Conservation (phyloP, 495 filamentous ascomycete genomes). For the Penicillium bialowiezense region DNA sequence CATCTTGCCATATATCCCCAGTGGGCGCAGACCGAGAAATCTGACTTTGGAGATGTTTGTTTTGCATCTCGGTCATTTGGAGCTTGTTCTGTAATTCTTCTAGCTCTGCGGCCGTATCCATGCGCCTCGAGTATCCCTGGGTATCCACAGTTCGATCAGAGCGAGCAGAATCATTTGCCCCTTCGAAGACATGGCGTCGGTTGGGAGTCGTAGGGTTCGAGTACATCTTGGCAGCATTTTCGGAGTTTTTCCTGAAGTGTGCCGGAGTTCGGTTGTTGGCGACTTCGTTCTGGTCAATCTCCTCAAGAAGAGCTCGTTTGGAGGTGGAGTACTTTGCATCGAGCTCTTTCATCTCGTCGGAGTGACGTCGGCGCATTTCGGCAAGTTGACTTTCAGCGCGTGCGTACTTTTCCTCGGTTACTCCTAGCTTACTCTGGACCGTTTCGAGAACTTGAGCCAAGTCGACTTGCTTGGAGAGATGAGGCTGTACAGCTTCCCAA, state of each 20-base stretch:
- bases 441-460: slow-evolving; percentile 87
- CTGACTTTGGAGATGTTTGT: slow-evolving; percentile 88
- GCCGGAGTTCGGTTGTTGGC: slow-evolving; percentile 74
- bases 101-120: slow-evolving; percentile 88
- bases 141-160: slow-evolving; percentile 91
- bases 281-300: slow-evolving; percentile 82
- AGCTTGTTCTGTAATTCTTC: slow-evolving; percentile 94
- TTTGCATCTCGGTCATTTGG: slow-evolving; percentile 94
- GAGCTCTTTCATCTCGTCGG: slow-evolving; percentile 71
- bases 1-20: slow-evolving; percentile 65
- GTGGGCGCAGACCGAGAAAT: slow-evolving; percentile 62
- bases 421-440: slow-evolving; percentile 77
- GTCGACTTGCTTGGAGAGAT: slow-evolving; percentile 67
- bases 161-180: slow-evolving; percentile 72
- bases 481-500: slow-evolving; percentile 60
- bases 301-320: slow-evolving; percentile 72
- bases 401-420: slow-evolving; percentile 77
- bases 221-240: slow-evolving; percentile 59
- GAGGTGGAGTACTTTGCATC: slow-evolving; percentile 69
- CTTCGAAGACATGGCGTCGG: slow-evolving; percentile 60
- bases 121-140: slow-evolving; percentile 79
- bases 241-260: slow-evolving; percentile 70
- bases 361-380: slow-evolving; percentile 70
- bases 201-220: slow-evolving; percentile 75
- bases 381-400: slow-evolving; percentile 82